Evolutionary conservation across 805 yeast genomes (phyloP), one percentile per base, ranked within the genome.

Genomic region (Myxozyma geophila): DNA sequence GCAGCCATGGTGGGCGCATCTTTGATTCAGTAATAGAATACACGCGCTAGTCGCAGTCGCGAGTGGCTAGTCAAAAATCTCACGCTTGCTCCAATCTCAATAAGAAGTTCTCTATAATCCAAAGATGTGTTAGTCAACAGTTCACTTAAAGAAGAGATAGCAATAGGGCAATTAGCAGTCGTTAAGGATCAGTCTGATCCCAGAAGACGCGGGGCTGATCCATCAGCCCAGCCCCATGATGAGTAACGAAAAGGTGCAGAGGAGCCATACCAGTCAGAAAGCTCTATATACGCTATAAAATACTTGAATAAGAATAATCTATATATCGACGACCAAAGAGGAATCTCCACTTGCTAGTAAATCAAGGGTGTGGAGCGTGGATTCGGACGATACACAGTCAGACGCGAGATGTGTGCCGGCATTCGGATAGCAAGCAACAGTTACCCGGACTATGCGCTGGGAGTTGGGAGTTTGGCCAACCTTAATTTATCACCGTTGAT

Each of bases 1-100:
- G 93, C 75, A 90, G 82, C 96, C 96, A 90, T 72, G 76, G 59
- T 9, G 70, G 63, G 15, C 63, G 58, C 66, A 62, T 64, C 2
- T 41, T 47, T 37, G 48, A 28, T 17, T 17, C 23, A 48, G 35
- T 17, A 21, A 6, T 17, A 39, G 13, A 9, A 21, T 39, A 39
- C 3, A n/a, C 39, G 37, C 57, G 33, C 54, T 33, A 51, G 17
- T 23, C 17, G 43, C 43, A 51, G 35, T 21, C 54, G 44, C 44
- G 44, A 51, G 44, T 39, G 17, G 28, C 12, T 3, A 13, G 37
- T 19, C 40, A 7, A 3, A 35, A 35, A 15, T 13, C 33, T 49
- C 40, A 43, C 53, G 39, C 53, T 15, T 15, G 19, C 36, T 23
- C 17, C 28, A 19, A 47, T 47, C 35, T 21, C 10, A 12, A 8